Base-by-base conservation (phyloP, 306 rosid species). In the Purshia tridentata region DNA sequence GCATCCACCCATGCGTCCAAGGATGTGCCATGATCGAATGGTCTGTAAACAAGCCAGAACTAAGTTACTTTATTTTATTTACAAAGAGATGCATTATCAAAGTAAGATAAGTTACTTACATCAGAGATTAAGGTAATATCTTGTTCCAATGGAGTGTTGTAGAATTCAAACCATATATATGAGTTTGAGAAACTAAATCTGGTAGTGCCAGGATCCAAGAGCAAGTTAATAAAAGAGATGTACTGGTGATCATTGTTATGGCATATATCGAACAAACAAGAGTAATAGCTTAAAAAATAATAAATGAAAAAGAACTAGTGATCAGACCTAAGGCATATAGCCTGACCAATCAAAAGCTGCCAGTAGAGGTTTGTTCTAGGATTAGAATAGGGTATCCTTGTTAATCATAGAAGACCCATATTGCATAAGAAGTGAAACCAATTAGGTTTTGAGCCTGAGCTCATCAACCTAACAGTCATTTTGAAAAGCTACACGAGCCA, bases 1-100 rank as follows among this genome's bases (percentile, higher is more conserved):
- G 87, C 93, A 89, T 82, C 97, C 98, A 40, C 98, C 96, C 64
- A 93, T 90, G 44, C 96, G 96, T 59, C 92, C 97, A 44, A 93
- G 42, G 46, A 93, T 86, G 80, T 93, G 91, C 98, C 98, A 91
- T 13, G 96, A 84, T 75, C 98, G 89, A 60, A 93, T 80, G 50
- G 90, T 56, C 98, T 90, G 77, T 39, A 62, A 37, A 78, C 65
- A 63, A 77, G 18, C 65, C 76, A 81, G 69, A 72, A 70, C 29
- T 44, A 63, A 55, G 50, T 72, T 62, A 77, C 77, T 57, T 51
- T 44, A 75, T 18, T 44, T 65, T 35, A 53, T 58, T 46, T 59
- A 19, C 60, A 23, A 6, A 54, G 55, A 52, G 44, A 64, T n/a
- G 37, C 1, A 35, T 42, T 15, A 10, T 60, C 20, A 47, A 62